Percentiles rank a stretch among this genome's conserved stretches.
phyloP scores from a whole-genome alignment of 768 basidiomycete genomes.

The Punctularia strigosozonata region DNA sequence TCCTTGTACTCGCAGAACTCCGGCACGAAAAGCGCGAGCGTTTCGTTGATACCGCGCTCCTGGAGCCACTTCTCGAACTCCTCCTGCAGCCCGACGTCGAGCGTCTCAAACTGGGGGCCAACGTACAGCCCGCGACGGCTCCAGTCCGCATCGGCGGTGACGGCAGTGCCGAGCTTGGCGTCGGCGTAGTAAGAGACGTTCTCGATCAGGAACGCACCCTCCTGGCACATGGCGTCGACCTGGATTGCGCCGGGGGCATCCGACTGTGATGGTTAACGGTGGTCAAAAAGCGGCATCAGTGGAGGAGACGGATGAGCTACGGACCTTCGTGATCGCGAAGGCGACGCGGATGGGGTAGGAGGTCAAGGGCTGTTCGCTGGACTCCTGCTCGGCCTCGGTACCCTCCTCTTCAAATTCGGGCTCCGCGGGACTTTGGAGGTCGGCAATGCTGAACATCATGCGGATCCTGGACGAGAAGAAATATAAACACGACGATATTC shows the following conservation, averaged over 20 bases:
- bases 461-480: conserved; percentile 45
- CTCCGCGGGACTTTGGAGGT: conserved; percentile 46
- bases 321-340: conserved; percentile 77
- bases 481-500: conserved; percentile 2
- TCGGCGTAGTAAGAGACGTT: conserved; percentile 83
- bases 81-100: conserved; percentile 80
- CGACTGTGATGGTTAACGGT: conserved; percentile 25
- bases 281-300: conserved; percentile 2
- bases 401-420: conserved; percentile 23
- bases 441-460: conserved; percentile 86
- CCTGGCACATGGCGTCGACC: conserved; percentile 69
- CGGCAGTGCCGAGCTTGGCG: conserved; percentile 53
- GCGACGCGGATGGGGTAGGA: conserved; percentile 70
- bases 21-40: conserved; percentile 75
- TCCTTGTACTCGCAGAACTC: conserved; percentile 88
- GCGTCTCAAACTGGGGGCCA: conserved; percentile 88
- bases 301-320: not conserved
- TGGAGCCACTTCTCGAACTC: conserved; percentile 84
- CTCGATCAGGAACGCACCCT: conserved; percentile 75
- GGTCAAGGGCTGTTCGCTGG: conserved; percentile 21
- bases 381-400: conserved; percentile 27
- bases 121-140: conserved; percentile 85
- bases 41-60: conserved; percentile 83
- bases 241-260: conserved; percentile 55
- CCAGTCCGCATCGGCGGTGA: conserved; percentile 89